Evolutionary conservation across 345 rosid genomes (phyloP).

Genomic region (Citrus sp.): DNA sequence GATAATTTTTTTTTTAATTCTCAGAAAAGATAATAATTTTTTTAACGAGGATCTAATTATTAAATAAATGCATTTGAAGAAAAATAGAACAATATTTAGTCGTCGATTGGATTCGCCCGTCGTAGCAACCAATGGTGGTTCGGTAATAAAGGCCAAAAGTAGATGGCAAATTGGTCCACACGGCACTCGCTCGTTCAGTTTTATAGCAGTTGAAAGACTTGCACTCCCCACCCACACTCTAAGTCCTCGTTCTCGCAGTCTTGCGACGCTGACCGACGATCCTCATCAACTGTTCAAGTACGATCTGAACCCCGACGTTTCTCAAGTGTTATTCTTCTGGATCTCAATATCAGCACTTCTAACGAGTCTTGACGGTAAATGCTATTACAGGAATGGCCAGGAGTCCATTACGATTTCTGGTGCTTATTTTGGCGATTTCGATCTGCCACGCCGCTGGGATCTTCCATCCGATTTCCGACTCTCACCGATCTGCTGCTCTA

Average conservation of each 20-base stretch:
- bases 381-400: constrained; percentile 48
- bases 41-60: neutral
- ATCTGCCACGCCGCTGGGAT: constrained; percentile 54
- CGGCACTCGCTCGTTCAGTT: neutral
- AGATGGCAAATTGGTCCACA: neutral
- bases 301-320: constrained; percentile 14
- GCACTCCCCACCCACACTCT: neutral
- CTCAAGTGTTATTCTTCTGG: neutral
- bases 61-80: neutral
- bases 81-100: neutral
- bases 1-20: too few relatives aligned
- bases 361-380: neutral
- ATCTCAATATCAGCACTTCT: neutral
- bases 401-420: constrained; percentile 38
- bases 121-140: neutral
- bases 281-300: neutral
- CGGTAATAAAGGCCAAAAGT: neutral
- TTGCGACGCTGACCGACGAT: neutral
- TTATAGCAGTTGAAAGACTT: neutral
- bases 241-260: neutral
- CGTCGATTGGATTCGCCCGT: too few relatives aligned
- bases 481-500: constrained; percentile 91
- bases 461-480: constrained; percentile 73
- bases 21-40: too few relatives aligned
- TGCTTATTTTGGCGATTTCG: constrained; percentile 39